Conservation (phyloP, 306 rosid genomes). For the Sindora glabra region DNA sequence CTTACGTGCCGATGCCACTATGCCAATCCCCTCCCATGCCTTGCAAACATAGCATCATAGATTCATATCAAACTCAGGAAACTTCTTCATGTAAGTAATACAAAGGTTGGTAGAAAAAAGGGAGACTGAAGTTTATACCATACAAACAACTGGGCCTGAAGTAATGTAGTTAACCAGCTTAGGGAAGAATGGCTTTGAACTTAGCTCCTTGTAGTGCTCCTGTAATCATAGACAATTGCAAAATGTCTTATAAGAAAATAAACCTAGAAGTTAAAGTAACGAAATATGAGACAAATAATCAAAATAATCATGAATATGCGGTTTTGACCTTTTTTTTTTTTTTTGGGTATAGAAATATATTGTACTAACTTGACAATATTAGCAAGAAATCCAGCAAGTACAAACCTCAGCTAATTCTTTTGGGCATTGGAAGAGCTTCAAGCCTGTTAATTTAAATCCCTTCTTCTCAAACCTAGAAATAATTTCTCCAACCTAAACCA, state of each 20-base stretch:
- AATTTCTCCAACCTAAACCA: slow-evolving; percentile 85
- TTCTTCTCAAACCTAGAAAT: slow-evolving; percentile 92
- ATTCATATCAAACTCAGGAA: slow-evolving; percentile 13
- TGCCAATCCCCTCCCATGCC: slow-evolving; percentile 99
- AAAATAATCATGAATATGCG: slow-evolving; percentile 4
- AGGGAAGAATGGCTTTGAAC: slow-evolving; percentile 81
- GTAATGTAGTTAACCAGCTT: slow-evolving; percentile 74
- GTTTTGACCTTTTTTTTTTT: neutral
- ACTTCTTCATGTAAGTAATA: slow-evolving; percentile 6
- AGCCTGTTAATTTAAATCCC: slow-evolving; percentile 87
- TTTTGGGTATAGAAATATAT: neutral
- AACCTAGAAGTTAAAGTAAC: neutral
- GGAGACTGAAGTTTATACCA: no score
- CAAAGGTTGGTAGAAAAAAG: neutral
- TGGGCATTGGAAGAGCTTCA: slow-evolving; percentile 91
- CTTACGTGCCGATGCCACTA: slow-evolving; percentile 91
- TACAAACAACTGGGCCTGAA: slow-evolving; percentile 95
- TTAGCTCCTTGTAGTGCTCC: slow-evolving; percentile 98
- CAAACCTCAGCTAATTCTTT: slow-evolving; percentile 89
- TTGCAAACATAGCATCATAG: slow-evolving; percentile 30
- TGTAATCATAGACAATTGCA: slow-evolving; percentile 27
- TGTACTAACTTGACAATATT: neutral
- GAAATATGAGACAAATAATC: neutral
- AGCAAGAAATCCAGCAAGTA: slow-evolving; percentile 13
- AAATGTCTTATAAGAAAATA: neutral